phyloP scores from a whole-genome alignment of 2,329 filamentous ascomycete species.

The Fonsecaea pugnacius region DNA sequence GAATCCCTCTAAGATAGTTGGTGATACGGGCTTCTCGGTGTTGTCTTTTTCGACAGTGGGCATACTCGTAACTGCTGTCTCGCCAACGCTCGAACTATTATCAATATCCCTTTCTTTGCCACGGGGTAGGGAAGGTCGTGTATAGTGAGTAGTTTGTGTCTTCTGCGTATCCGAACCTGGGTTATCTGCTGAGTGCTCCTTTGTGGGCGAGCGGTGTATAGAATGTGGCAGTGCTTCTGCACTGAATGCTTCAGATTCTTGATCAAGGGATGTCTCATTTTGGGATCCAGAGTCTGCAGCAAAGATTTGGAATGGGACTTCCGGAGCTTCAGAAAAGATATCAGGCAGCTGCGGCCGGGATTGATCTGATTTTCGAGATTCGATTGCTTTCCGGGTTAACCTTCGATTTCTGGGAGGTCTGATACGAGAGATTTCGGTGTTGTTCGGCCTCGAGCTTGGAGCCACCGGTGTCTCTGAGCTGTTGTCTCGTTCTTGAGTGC shows the following conservation, averaged over 20 bases:
- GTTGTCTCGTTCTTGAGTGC: neutral
- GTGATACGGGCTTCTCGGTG: neutral
- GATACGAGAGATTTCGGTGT: neutral
- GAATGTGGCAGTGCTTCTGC: neutral
- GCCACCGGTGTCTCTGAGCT: neutral
- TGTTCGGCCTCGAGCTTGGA: neutral
- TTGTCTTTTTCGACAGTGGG: neutral
- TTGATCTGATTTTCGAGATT: neutral
- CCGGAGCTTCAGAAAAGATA: neutral
- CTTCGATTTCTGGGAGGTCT: conserved; percentile 19
- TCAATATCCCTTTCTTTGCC: neutral
- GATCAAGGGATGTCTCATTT: neutral
- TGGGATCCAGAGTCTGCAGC: neutral
- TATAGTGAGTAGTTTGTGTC: neutral
- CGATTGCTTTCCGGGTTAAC: conserved; percentile 19
- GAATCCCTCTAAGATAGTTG: neutral
- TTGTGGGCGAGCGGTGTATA: neutral
- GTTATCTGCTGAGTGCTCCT: neutral
- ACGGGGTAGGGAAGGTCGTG: neutral
- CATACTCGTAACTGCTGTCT: neutral
- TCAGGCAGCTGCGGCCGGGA: neutral
- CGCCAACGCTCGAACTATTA: neutral
- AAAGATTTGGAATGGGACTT: neutral
- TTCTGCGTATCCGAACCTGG: neutral
- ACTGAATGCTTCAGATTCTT: neutral